Conservation (phyloP, 2,329 filamentous ascomycete species). For the Fusarium tjaetaba region DNA sequence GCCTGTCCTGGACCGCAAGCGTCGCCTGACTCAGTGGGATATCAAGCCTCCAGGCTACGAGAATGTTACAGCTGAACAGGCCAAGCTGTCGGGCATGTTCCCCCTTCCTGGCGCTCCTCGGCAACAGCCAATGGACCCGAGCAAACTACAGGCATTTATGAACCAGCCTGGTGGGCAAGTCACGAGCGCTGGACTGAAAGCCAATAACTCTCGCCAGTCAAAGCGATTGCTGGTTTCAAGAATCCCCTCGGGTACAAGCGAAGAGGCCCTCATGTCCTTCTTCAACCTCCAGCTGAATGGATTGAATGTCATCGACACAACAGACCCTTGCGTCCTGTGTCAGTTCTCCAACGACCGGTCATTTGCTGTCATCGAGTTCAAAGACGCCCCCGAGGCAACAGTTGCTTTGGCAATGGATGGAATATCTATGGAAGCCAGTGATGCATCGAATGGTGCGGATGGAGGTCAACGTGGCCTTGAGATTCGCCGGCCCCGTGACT, state of each 20-base stretch:
- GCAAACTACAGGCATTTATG: conserved; percentile 94
- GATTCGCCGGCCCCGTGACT: conserved; percentile 92
- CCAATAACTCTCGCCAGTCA: conserved; percentile 90
- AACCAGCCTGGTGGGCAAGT: conserved; percentile 80
- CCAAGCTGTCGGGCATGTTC: conserved; percentile 99
- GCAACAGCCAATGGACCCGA: conserved; percentile 94
- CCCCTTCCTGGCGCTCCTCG: conserved; percentile 93
- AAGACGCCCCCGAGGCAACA: conserved; percentile 85
- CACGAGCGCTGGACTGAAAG: conserved; percentile 84
- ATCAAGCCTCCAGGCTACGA: conserved; percentile 99
- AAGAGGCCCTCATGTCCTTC: conserved; percentile 81
- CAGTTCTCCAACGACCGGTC: conserved; percentile 81
- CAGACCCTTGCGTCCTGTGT: conserved; percentile 85
- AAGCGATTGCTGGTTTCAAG: conserved; percentile 93
- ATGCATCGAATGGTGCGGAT: conserved; percentile 63
- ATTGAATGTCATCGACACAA: conserved; percentile 87
- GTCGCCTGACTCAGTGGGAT: conserved; percentile 97
- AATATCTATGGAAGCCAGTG: conserved; percentile 83
- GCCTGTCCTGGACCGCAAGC: conserved; percentile 85
- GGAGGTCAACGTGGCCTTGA: conserved; percentile 70
- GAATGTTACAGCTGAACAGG: conserved; percentile 97
- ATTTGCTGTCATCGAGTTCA: conserved; percentile 93
- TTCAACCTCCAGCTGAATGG: conserved; percentile 98
- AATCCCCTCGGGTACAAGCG: conserved; percentile 75
- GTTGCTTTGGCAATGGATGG: conserved; percentile 91